Base-by-base conservation (phyloP, 2,329 filamentous ascomycete species). In the Fusarium tupiense region DNA sequence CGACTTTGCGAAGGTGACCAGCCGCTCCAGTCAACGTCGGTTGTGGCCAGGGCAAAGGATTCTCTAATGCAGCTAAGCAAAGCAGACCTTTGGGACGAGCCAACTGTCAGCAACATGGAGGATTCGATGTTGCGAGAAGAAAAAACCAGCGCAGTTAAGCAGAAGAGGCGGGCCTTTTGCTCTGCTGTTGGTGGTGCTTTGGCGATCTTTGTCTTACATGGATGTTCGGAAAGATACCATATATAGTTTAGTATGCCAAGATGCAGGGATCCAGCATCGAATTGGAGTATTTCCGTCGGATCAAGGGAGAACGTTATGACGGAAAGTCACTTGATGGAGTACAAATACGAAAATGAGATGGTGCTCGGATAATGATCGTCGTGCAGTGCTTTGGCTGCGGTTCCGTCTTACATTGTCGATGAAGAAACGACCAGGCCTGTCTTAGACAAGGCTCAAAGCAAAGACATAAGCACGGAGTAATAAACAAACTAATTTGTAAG, bases 211-310 rank as follows among this genome's bases (percentile, higher is more conserved):
- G 31, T 52, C 49, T 52, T 8, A 26, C 31, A 37, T 20, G 49
- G 31, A 37, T 52, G 31, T 52, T 52, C 31, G 49, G 49, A 52
- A 52, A 52, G 49, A 52, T 52, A 35, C 49, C 31, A 52, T 37
- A 26, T 24, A 52, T 35, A 52, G 49, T 24, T 10, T 52, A 26
- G 49, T 14, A 52, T 35, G 49, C 31, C 49, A 52, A 37, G 31
- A 52, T 35, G 17, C 49, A 52, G 29, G 49, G 49, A 11, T 24
- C 8, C 14, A 24, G n/a, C n/a, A 19, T 37, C 22, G 22, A 52
- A 52, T 20, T 52, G 49, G 31, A n/a, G n/a, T 24, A 33, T 37
- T 37, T 52, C 49, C 49, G 49, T 50, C 12, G 14, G 16, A 37
- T 26, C 11, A 37, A 37, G 5, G 16, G 12, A n/a, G 19, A n/a